phyloP scores from a whole-genome alignment of 352 stramenopile species.

The Pythium rishiriense region DNA sequence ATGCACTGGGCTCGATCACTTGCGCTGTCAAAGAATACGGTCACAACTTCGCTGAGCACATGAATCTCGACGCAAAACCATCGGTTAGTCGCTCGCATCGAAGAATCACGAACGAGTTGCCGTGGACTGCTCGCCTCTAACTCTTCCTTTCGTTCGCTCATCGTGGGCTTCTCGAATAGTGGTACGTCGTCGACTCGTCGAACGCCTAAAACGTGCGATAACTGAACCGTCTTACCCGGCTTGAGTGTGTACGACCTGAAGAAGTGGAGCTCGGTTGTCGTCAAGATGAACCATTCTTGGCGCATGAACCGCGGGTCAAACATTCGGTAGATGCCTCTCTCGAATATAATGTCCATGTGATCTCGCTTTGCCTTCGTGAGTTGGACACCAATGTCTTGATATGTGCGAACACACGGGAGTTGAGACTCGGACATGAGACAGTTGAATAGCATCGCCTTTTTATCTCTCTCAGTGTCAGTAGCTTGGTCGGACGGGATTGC shows the following conservation, averaged over 20 bases:
- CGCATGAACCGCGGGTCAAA: conserved; percentile 50
- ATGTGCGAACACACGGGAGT: conserved; percentile 40
- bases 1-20: conserved; percentile 34
- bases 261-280: conserved; percentile 55
- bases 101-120: conserved; percentile 3
- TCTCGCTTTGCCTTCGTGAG: conserved; percentile 47
- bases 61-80: conserved; percentile 69
- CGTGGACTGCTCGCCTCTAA: background rate
- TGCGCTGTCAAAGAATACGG: conserved; percentile 53
- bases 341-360: conserved; percentile 61
- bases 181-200: conserved; percentile 34
- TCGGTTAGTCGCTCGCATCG: conserved; percentile 21
- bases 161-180: conserved; percentile 18
- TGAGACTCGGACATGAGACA: conserved; percentile 57
- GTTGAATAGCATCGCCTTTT: conserved; percentile 55
- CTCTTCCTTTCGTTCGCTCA: background rate
- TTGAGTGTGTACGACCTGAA: conserved; percentile 65
- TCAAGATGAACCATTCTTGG: conserved; percentile 75
- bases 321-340: conserved; percentile 61
- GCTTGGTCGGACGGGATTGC: conserved; percentile 7
- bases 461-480: conserved; percentile 21
- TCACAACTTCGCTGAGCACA: conserved; percentile 53
- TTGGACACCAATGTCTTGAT: conserved; percentile 63
- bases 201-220: conserved; percentile 53
- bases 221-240: conserved; percentile 38